A percentile compares a stretch with the other conserved stretches of the same genome.
These are phyloP conservation scores for Oryza officinalis DNA, from an alignment of 176 grass and related monocot species.

Conservation along the genomic window DNA sequence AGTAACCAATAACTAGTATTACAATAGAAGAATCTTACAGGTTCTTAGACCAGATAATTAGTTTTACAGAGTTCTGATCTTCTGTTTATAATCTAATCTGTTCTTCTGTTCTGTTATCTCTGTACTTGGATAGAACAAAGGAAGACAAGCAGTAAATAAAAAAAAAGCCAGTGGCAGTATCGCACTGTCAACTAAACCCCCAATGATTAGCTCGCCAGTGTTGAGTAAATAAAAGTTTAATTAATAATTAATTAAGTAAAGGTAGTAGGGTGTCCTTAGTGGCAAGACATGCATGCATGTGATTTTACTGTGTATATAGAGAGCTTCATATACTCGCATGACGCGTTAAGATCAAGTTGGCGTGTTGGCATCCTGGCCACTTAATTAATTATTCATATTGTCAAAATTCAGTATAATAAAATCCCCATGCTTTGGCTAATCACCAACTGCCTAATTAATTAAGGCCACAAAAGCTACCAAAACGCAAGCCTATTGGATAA, in stretches of 20 bases:
- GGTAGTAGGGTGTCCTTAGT: neutral
- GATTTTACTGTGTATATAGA: neutral
- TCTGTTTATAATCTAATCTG: too few species aligned
- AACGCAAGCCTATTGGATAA: neutral
- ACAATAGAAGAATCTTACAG: neutral
- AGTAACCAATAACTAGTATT: neutral
- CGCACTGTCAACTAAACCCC: neutral
- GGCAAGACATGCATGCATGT: neutral
- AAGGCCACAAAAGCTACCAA: neutral
- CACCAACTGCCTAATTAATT: neutral
- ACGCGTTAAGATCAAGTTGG: neutral
- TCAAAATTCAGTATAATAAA: neutral
- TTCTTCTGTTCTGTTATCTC: neutral
- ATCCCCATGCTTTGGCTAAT: neutral
- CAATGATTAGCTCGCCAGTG: neutral
- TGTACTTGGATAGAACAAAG: neutral
- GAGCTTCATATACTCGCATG: neutral
- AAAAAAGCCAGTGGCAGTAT: neutral
- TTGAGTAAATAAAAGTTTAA: neutral
- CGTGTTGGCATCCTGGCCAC: neutral
- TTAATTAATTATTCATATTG: neutral
- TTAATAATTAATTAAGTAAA: neutral
- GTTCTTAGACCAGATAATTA: neutral
- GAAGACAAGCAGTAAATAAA: neutral
- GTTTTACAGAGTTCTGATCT: neutral